A percentile compares a stretch with the other conserved stretches of the same genome.
phyloP scores from a whole-genome alignment of 2,329 filamentous ascomycete species.

The Colletotrichum tofieldiae region DNA sequence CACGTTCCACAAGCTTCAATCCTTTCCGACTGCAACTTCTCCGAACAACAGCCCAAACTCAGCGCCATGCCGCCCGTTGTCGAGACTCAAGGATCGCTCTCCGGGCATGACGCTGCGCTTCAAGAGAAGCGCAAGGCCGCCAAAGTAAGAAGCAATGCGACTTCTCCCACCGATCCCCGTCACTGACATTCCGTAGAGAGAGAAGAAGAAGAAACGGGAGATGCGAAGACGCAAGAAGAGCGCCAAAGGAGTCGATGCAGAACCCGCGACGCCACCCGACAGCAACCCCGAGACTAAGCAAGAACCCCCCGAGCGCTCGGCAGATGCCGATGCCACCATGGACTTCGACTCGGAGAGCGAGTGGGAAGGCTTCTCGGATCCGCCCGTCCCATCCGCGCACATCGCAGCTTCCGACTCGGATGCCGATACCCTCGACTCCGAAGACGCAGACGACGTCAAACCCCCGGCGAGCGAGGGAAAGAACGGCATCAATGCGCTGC shows the following conservation, averaged over 20 bases:
- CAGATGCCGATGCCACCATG: too few species aligned
- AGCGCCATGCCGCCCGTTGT: not conserved
- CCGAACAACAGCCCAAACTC: not conserved
- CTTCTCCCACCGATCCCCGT: not conserved
- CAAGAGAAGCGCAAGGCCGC: not conserved
- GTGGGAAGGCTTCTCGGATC: slow-evolving; percentile 5
- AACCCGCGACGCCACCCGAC: too few species aligned
- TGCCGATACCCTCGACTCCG: not conserved
- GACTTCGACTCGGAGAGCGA: not conserved
- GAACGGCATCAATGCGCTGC: not conserved
- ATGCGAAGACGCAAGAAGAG: not conserved
- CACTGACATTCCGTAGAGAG: not conserved
- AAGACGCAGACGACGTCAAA: too few species aligned
- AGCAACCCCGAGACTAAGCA: not conserved
- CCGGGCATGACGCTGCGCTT: not conserved
- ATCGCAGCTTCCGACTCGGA: not conserved
- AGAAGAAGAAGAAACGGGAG: not conserved
- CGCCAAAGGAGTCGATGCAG: not conserved
- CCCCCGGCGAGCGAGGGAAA: not conserved
- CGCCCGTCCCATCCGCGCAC: not conserved
- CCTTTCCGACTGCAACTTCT: not conserved
- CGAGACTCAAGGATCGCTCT: not conserved
- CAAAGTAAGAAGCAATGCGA: not conserved
- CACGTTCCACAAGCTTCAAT: not conserved
- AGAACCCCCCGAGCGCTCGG: not conserved